These are phyloP conservation scores for Bretschneidera sinensis DNA, from an alignment of 345 rosid species.

Conservation along the genomic window DNA sequence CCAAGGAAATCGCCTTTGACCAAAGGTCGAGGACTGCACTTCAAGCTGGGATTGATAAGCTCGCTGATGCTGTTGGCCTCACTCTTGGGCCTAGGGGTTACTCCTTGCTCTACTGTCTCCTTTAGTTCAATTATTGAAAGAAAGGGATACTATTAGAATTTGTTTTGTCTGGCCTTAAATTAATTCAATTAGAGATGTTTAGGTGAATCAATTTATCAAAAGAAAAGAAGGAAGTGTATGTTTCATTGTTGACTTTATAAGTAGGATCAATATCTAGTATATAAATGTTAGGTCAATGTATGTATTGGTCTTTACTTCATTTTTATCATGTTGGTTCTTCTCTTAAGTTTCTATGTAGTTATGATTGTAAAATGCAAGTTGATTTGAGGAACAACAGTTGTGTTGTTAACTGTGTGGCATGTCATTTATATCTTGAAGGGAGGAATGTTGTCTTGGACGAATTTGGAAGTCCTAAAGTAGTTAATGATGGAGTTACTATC, in stretches of 20 bases:
- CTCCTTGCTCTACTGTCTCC: neutral
- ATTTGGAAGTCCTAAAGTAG: conserved; percentile 92
- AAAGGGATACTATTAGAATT: neutral
- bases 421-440: conserved; percentile 36
- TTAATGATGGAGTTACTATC: conserved; percentile 97
- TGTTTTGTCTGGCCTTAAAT: neutral
- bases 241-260: too few species aligned
- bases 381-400: too few species aligned
- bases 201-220: too few species aligned
- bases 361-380: neutral
- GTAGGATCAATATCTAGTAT: too few species aligned
- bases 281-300: too few species aligned
- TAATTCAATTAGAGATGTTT: too few species aligned
- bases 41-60: conserved; percentile 93
- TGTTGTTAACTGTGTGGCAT: too few species aligned
- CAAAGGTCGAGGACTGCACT: conserved; percentile 75
- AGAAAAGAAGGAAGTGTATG: too few species aligned
- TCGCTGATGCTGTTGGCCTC: conserved; percentile 86
- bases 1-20: conserved; percentile 88
- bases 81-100: conserved; percentile 98
- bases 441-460: conserved; percentile 96
- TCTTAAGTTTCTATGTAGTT: neutral
- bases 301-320: too few species aligned
- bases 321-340: neutral
- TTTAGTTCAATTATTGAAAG: neutral